Conservation (phyloP, 768 basidiomycete genomes). For the Termitomyces sp. region DNA sequence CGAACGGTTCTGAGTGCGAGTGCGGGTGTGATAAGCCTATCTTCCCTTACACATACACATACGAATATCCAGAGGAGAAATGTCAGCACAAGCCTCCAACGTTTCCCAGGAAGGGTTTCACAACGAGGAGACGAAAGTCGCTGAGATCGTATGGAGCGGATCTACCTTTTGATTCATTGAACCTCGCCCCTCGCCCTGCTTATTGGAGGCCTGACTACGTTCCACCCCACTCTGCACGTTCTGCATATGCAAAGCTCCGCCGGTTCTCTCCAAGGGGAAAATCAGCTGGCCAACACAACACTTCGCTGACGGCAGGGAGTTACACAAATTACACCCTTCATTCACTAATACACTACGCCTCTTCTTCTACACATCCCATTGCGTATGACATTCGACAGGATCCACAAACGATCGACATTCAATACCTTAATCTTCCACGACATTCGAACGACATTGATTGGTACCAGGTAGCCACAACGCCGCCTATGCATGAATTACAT, state of each 20-base stretch:
- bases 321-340: conserved; percentile 10
- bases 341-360: conserved; percentile 12
- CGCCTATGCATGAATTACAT: conserved; percentile 43
- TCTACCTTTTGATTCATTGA: conserved; percentile 7
- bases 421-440: conserved; percentile 17
- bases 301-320: not conserved
- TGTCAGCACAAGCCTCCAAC: not conserved
- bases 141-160: conserved; percentile 3
- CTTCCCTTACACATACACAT: not conserved
- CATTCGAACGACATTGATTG: conserved; percentile 20
- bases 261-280: conserved; percentile 6
- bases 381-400: conserved; percentile 17
- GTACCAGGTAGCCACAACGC: conserved; percentile 41
- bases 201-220: conserved; percentile 18
- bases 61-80: not conserved
- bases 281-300: not conserved
- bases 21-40: too few relatives aligned
- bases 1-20: not conserved
- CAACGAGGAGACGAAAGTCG: not conserved
- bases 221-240: conserved; percentile 2
- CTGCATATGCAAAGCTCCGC: not conserved
- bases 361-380: conserved; percentile 11
- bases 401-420: conserved; percentile 13
- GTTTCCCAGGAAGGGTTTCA: not conserved
- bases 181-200: conserved; percentile 17